These are phyloP conservation scores for Penicillium mononematosum DNA, from an alignment of 495 filamentous ascomycete species.

Conservation along the genomic window DNA sequence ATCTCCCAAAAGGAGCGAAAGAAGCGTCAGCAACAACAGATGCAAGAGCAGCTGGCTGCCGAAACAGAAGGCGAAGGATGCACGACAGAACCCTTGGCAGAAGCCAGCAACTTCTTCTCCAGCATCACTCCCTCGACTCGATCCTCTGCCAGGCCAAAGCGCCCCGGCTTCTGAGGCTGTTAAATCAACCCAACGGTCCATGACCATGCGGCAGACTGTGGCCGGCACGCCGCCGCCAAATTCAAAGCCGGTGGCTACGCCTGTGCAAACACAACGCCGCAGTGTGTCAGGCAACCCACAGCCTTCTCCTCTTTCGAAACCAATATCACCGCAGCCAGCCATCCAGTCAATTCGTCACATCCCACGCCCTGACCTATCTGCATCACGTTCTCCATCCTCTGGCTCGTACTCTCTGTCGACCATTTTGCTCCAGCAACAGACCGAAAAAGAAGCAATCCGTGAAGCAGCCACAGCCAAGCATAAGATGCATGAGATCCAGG, in stretches of 20 bases:
- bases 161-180: conserved; percentile 23
- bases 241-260: conserved; percentile 29
- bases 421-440: conserved; percentile 82
- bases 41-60: conserved; percentile 51
- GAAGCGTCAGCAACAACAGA: conserved; percentile 68
- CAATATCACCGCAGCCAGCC: conserved; percentile 32
- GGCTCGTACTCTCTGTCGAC: conserved; percentile 76
- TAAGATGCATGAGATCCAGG: conserved; percentile 87
- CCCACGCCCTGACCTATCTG: conserved; percentile 40
- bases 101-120: conserved; percentile 33
- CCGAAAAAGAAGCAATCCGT: conserved; percentile 75
- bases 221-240: conserved; percentile 47
- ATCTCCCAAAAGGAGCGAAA: conserved; percentile 91
- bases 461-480: conserved; percentile 80
- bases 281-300: conserved; percentile 28
- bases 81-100: conserved; percentile 72
- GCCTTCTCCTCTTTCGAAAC: conserved; percentile 22
- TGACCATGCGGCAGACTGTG: conserved; percentile 64
- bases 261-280: conserved; percentile 29
- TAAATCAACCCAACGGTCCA: conserved; percentile 42
- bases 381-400: conserved; percentile 46
- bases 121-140: conserved; percentile 13
- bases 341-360: conserved; percentile 53
- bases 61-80: conserved; percentile 51
- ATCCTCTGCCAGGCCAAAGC: conserved; percentile 26